Evolutionary conservation across 768 basidiomycete species (phyloP).

Genomic region (Hemileccinum rubropunctum): DNA sequence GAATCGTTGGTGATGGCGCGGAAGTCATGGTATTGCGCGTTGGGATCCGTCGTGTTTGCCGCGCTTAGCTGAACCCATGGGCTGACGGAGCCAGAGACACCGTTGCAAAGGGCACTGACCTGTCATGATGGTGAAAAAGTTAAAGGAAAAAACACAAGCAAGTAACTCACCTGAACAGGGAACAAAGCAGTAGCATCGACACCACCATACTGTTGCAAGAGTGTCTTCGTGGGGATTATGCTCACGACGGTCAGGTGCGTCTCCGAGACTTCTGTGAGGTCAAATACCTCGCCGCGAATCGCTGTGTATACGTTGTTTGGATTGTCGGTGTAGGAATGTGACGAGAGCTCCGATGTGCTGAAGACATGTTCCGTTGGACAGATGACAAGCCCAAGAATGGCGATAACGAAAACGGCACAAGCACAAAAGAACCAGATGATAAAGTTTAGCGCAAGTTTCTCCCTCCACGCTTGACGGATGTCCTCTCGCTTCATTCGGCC

Average conservation of each 20-base stretch:
- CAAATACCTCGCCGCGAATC: slow-evolving; percentile 94
- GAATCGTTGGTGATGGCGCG: slow-evolving; percentile 84
- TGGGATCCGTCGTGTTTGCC: slow-evolving; percentile 70
- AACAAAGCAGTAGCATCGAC: slow-evolving; percentile 71
- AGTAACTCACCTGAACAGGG: slow-evolving; percentile 78
- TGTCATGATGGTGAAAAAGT: slow-evolving; percentile 23
- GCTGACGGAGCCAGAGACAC: slow-evolving; percentile 73
- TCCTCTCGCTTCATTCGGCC: slow-evolving; percentile 96
- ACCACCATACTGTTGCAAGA: slow-evolving; percentile 81
- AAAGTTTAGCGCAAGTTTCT: slow-evolving; percentile 92
- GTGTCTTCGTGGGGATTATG: slow-evolving; percentile 70
- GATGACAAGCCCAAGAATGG: slow-evolving; percentile 80
- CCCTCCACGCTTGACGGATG: slow-evolving; percentile 94
- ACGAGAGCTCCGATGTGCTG: slow-evolving; percentile 69
- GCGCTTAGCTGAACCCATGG: slow-evolving; percentile 80
- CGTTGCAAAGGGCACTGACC: slow-evolving; percentile 93
- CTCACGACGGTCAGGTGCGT: slow-evolving; percentile 66
- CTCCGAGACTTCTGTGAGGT: slow-evolving; percentile 64
- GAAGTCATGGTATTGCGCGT: slow-evolving; percentile 94
- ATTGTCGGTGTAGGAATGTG: slow-evolving; percentile 58
- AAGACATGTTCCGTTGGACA: slow-evolving; percentile 95
- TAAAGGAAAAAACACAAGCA: neutral
- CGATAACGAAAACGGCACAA: slow-evolving; percentile 91
- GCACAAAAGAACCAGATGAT: slow-evolving; percentile 94
- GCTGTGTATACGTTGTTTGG: slow-evolving; percentile 78